These are phyloP conservation scores for Ascochyta viciae-villosae DNA, from an alignment of 2,329 filamentous ascomycete genomes.

Conservation along the genomic window DNA sequence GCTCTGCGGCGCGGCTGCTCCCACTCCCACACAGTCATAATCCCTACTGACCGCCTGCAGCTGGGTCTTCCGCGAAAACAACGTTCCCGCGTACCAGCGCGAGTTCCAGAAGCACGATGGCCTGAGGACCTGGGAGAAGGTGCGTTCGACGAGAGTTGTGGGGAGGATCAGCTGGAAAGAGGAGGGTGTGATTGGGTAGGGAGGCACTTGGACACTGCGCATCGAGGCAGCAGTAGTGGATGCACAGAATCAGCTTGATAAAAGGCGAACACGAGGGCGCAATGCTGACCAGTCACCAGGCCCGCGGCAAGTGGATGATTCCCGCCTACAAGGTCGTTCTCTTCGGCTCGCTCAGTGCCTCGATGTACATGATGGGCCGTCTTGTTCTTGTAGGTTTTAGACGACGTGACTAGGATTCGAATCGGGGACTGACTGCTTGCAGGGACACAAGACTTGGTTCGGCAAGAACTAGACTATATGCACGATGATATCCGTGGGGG, in stretches of 20 bases:
- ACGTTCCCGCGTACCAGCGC: slow-evolving; percentile 76
- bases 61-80: slow-evolving; percentile 74
- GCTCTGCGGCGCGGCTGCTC: slow-evolving; percentile 19
- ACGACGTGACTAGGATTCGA: too few species aligned
- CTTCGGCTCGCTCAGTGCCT: slow-evolving; percentile 69
- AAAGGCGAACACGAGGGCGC: neutral
- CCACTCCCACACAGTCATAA: slow-evolving; percentile 19
- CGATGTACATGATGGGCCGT: slow-evolving; percentile 76
- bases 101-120: slow-evolving; percentile 77
- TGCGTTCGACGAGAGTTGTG: slow-evolving; percentile 55
- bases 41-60: slow-evolving; percentile 43
- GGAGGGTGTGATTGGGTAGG: slow-evolving; percentile 12
- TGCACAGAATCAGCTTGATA: neutral
- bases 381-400: slow-evolving; percentile 62
- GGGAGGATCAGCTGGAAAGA: slow-evolving; percentile 13
- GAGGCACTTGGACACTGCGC: neutral
- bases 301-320: slow-evolving; percentile 70
- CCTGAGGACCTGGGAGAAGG: slow-evolving; percentile 78
- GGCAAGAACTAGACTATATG: slow-evolving; percentile 44
- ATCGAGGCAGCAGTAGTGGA: slow-evolving; percentile 1
- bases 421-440: neutral
- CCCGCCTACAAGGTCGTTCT: slow-evolving; percentile 72
- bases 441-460: slow-evolving; percentile 80
- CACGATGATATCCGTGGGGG: slow-evolving; percentile 26
- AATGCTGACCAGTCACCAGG: slow-evolving; percentile 52